Conservation (phyloP, 2,329 filamentous ascomycete species). For the Rhynchosporium secalis region DNA sequence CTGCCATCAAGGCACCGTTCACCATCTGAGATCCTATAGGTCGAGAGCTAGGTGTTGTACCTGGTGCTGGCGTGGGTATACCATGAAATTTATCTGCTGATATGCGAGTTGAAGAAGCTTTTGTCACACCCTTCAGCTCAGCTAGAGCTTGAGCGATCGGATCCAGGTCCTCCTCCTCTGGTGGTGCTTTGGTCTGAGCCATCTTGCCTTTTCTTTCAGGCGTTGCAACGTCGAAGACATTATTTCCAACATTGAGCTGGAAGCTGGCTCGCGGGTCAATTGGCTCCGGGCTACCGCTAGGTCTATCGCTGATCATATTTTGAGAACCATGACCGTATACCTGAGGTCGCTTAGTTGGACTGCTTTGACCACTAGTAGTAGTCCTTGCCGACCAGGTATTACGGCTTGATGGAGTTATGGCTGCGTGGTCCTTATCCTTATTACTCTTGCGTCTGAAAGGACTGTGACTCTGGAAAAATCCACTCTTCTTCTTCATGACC, state of each 20-base stretch:
- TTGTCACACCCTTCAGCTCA: slow-evolving; percentile 83
- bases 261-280: slow-evolving; percentile 91
- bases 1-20: slow-evolving; percentile 51
- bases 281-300: slow-evolving; percentile 73
- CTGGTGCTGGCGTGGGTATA: slow-evolving; percentile 77
- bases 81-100: slow-evolving; percentile 96
- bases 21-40: slow-evolving; percentile 44
- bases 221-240: slow-evolving; percentile 89
- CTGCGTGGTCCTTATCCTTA: slow-evolving; percentile 64
- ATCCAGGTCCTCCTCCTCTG: slow-evolving; percentile 65
- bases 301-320: slow-evolving; percentile 42
- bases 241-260: slow-evolving; percentile 91
- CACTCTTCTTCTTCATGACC: slow-evolving; percentile 68
- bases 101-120: slow-evolving; percentile 78
- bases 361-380: slow-evolving; percentile 30
- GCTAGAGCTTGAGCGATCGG: slow-evolving; percentile 91
- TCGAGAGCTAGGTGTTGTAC: slow-evolving; percentile 45
- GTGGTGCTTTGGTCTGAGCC: slow-evolving; percentile 42
- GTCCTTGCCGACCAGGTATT: slow-evolving; percentile 57
- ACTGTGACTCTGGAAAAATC: slow-evolving; percentile 90
- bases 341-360: slow-evolving; percentile 43
- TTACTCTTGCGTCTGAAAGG: slow-evolving; percentile 93
- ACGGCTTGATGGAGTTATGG: slow-evolving; percentile 45
- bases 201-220: slow-evolving; percentile 62
- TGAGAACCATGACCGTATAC: slow-evolving; percentile 44